Evolutionary conservation across 768 basidiomycete species (phyloP), one percentile per base, ranked within the genome.

Genomic region (Psilocybe cyanescens): DNA sequence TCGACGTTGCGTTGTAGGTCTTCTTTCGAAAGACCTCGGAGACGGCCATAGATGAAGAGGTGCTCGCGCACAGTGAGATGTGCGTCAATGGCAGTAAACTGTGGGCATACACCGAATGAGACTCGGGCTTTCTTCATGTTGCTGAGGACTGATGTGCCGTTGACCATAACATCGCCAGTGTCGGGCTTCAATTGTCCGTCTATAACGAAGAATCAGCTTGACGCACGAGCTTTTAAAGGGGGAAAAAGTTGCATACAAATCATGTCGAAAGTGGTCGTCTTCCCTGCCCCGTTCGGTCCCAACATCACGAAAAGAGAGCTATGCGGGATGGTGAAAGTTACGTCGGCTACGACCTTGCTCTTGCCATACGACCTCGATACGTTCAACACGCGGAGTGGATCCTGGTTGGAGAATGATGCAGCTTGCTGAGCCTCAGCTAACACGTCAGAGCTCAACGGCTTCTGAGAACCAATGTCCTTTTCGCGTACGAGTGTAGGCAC

Each of bases 281-380:
- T 93, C 0, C 92, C 91, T 1, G 91, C 92, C 2, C 92, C 92
- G 63, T 93, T 94, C 0, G 92, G 92, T 1, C 92, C 92, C 16
- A 94, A 78, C 63, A 93, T 71, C 7, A 87, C 89, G 66, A 91
- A 90, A 12, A 90, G 50, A 5, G 86, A 86, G 48, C 89, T 82
- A 37, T 72, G 73, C 0, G 83, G 74, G 29, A 92, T 86, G 0
- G 85, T 86, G 65, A 92, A 86, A 59, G 83, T 88, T 41, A 93
- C 87, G 62, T 90, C 81, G 66, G 92, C 87, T 0, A 93, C 89
- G 0, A 88, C 91, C 37, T 76, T 80, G 44, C 83, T 81, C 12
- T 74, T 71, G 5, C 75, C 76, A 62, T 84, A 94, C 1, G 82
- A 70, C 71, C 92, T 93, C 4, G 84, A 83, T 19, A 92, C 78